Base-by-base conservation (phyloP, 306 rosid species). In the Mimosa pudica region DNA sequence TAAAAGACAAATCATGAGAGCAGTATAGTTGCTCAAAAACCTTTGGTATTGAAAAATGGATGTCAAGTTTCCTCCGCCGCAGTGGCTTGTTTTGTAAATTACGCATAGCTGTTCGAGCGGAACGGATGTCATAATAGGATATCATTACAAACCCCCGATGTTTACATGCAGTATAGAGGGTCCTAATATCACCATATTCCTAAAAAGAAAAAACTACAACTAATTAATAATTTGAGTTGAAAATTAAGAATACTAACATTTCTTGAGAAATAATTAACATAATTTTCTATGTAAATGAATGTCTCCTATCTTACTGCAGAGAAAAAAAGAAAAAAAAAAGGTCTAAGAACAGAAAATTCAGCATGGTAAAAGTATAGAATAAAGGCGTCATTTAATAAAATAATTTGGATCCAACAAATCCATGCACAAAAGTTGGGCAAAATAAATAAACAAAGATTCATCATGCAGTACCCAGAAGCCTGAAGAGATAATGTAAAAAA, bases 61-160 rank as follows among this genome's bases (percentile, higher is more conserved):
- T 96, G 82, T 96, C 99, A 77, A 96, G 98, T 88, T 93, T 96
- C 86, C 99, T 87, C 71, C 99, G 89, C 75, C 98, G 87, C 82
- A 96, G 83, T 61, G 99, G 97, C 82, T 96, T 96, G 85, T 90
- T 93, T 80, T 96, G 99, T 76, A 96, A 88, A 33, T 88, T 83
- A 55, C 98, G 97, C 97, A 96, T 93, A 60, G 99, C 98, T 78
- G 98, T 91, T 79, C 99, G 92, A 87, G 99, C 97, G 73, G 98
- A 88, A 63, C 99, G 99, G 70, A 96, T 96, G 74, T 96, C 99
- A 85, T 90, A 96, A 80, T 96, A 96, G 38, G 99, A 96, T 86
- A 96, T 96, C 99, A 96, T 96, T 78, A 96, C 99, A 85, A 96
- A 96, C 17, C 99, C 99, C 84, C 99, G 85, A 83, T 93, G 99